These are phyloP conservation scores for Bromus sterilis DNA, from an alignment of 176 grass and related monocot genomes.

Conservation along the genomic window DNA sequence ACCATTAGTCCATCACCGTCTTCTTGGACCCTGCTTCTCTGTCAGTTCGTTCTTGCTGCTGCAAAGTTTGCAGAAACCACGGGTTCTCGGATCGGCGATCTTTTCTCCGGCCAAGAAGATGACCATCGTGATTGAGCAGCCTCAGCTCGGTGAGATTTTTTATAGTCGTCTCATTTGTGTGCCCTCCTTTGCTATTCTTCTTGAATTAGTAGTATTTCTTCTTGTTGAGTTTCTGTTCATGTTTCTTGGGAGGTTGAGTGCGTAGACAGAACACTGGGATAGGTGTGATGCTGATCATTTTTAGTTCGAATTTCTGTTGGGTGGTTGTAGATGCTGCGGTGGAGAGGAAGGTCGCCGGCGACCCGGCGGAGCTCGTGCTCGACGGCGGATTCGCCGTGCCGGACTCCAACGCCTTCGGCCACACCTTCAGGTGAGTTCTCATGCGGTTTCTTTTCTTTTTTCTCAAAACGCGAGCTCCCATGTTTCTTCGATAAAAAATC, in stretches of 20 bases:
- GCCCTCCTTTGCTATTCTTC: neutral
- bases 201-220: neutral
- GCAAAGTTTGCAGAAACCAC: neutral
- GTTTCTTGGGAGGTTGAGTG: neutral
- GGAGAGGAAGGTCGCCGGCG: conserved; percentile 26
- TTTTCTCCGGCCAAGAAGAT: conserved; percentile 23
- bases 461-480: neutral
- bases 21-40: neutral
- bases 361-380: conserved; percentile 36
- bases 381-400: conserved; percentile 72
- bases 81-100: neutral
- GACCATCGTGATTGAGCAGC: conserved; percentile 69
- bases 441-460: neutral
- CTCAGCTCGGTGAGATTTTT: conserved; percentile 38
- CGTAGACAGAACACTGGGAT: neutral
- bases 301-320: neutral
- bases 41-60: neutral
- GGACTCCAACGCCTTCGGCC: conserved; percentile 72
- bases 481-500: neutral
- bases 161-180: neutral
- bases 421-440: conserved; percentile 53
- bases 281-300: neutral
- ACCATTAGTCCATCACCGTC: neutral
- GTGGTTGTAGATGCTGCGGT: conserved; percentile 1
- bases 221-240: neutral